A percentile compares a stretch with the other conserved stretches of the same genome.
Conservation (phyloP, 1,139 yeast species). For the Kurtzmaniella quercitrusa region DNA sequence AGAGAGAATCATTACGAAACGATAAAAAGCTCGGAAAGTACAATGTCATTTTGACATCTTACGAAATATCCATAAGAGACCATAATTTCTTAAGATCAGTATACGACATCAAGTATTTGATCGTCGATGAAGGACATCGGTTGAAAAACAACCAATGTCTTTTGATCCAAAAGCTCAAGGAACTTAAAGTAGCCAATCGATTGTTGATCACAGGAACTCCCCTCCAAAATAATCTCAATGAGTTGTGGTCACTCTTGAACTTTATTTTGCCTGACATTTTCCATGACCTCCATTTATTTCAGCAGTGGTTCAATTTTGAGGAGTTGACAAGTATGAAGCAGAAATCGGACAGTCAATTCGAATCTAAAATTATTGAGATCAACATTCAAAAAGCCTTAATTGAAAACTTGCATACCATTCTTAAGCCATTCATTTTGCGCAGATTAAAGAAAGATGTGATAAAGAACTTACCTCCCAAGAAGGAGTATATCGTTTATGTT, state of each 20-base stretch:
- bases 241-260: slow-evolving; percentile 85
- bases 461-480: slow-evolving; percentile 71
- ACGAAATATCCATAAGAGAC: slow-evolving; percentile 76
- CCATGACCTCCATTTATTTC: slow-evolving; percentile 82
- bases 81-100: slow-evolving; percentile 45
- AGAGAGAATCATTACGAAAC: slow-evolving; percentile 44
- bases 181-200: slow-evolving; percentile 62
- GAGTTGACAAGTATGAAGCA: slow-evolving; percentile 43
- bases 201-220: slow-evolving; percentile 90
- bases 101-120: slow-evolving; percentile 69
- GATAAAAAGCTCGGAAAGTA: slow-evolving; percentile 9
- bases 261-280: slow-evolving; percentile 90
- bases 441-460: slow-evolving; percentile 75
- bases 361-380: slow-evolving; percentile 46
- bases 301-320: slow-evolving; percentile 88
- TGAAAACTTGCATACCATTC: slow-evolving; percentile 75
- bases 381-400: slow-evolving; percentile 66
- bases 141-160: slow-evolving; percentile 78
- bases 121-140: slow-evolving; percentile 92
- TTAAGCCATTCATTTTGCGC: slow-evolving; percentile 82
- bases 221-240: slow-evolving; percentile 81
- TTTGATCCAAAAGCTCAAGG: slow-evolving; percentile 66
- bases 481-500: slow-evolving; percentile 80
- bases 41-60: slow-evolving; percentile 70
- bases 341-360: slow-evolving; percentile 28